phyloP scores from a whole-genome alignment of 805 yeast species.

The Saturnispora dispora region DNA sequence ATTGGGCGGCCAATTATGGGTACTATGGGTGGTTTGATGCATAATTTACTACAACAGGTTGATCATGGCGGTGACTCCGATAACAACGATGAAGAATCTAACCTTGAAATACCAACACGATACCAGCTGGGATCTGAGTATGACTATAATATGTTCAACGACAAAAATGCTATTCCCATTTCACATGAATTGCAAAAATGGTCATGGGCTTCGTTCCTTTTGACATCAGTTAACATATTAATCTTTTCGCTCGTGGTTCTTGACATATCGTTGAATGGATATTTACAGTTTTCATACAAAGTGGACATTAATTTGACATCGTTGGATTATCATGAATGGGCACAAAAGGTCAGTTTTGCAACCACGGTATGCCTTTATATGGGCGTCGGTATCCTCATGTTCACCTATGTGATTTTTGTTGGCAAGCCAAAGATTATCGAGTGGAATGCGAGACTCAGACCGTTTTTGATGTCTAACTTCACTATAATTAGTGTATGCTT shows the following conservation, averaged over 20 bases:
- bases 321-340: neutral
- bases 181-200: neutral
- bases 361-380: neutral
- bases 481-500: neutral
- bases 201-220: neutral
- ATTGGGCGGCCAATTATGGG: constrained; percentile 2
- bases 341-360: neutral
- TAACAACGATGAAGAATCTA: neutral
- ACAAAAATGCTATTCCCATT: neutral
- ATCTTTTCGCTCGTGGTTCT: constrained; percentile 1
- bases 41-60: neutral
- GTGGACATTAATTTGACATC: neutral
- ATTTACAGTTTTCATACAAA: neutral
- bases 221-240: neutral
- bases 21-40: neutral
- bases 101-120: neutral
- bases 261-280: constrained; percentile 3
- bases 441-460: neutral
- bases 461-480: neutral
- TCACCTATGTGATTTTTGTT: neutral
- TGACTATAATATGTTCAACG: neutral
- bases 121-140: neutral
- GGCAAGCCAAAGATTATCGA: constrained; percentile 1
- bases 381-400: neutral
- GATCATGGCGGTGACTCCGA: neutral